Conservation (phyloP, 1,284 basidiomycete genomes). For the Porodaedalea pini region DNA sequence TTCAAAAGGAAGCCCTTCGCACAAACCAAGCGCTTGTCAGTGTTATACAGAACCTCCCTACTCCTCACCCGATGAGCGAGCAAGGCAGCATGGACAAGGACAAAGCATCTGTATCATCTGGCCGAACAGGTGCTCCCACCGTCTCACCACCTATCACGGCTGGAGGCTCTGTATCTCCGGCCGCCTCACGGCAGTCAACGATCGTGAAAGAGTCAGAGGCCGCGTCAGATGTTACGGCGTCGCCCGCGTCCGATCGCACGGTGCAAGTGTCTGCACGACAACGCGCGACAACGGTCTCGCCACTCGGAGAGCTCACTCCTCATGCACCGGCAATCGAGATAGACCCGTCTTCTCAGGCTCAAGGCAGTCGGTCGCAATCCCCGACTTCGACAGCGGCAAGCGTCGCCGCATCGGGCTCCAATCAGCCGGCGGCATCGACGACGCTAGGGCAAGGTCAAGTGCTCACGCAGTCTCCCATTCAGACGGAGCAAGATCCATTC, state of each 20-base stretch:
- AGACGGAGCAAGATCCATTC: slow-evolving; percentile 65
- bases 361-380: slow-evolving; percentile 54
- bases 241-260: slow-evolving; percentile 37
- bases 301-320: neutral
- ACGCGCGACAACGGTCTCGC: slow-evolving; percentile 19
- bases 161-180: slow-evolving; percentile 1
- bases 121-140: slow-evolving; percentile 33
- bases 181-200: slow-evolving; percentile 2
- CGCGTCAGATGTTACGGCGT: slow-evolving; percentile 19
- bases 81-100: slow-evolving; percentile 32
- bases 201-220: slow-evolving; percentile 1
- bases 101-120: slow-evolving; percentile 30
- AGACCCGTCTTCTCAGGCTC: neutral
- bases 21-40: slow-evolving; percentile 84
- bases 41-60: slow-evolving; percentile 83
- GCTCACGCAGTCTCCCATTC: slow-evolving; percentile 22
- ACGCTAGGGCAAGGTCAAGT: slow-evolving; percentile 23
- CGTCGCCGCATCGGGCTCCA: slow-evolving; percentile 23
- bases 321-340: slow-evolving; percentile 5
- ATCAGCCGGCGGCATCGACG: slow-evolving; percentile 27
- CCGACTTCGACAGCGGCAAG: slow-evolving; percentile 44
- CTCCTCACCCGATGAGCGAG: slow-evolving; percentile 54
- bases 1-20: slow-evolving; percentile 81
- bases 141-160: slow-evolving; percentile 6
- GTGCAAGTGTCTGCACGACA: slow-evolving; percentile 40